Conservation (phyloP, 2,329 filamentous ascomycete genomes). For the Cercospora sesami region DNA sequence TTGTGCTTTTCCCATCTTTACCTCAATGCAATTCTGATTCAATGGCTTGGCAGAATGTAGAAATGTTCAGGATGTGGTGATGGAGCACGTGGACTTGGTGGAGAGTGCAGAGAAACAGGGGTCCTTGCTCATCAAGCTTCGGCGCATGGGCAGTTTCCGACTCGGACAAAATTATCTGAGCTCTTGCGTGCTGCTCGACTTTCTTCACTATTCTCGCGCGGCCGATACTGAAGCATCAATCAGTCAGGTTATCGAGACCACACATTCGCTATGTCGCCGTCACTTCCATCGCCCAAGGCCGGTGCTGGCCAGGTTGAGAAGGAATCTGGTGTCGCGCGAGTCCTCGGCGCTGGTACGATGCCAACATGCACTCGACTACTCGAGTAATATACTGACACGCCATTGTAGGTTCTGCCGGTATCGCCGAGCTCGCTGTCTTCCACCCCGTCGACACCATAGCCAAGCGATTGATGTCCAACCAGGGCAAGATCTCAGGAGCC, state of each 20-base stretch:
- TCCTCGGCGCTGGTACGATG: conserved; percentile 80
- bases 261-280: conserved; percentile 31
- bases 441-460: conserved; percentile 97
- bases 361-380: not conserved
- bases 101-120: not conserved
- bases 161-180: not conserved
- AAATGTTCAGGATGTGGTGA: not conserved
- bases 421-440: conserved; percentile 90
- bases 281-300: conserved; percentile 30
- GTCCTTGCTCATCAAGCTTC: not conserved
- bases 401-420: conserved; percentile 76
- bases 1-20: not conserved
- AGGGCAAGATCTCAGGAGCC: conserved; percentile 65
- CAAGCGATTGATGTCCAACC: conserved; percentile 99
- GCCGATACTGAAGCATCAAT: not conserved
- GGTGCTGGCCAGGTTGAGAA: conserved; percentile 60
- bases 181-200: not conserved
- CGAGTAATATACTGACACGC: conserved; percentile 9
- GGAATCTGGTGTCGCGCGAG: conserved; percentile 84
- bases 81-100: not conserved
- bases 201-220: not conserved
- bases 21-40: not conserved
- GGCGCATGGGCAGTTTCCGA: not conserved
- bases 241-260: not conserved
- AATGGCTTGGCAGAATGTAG: not conserved